These are phyloP conservation scores for Rhizopogon vulgaris DNA, from an alignment of 768 basidiomycete genomes.

Conservation along the genomic window DNA sequence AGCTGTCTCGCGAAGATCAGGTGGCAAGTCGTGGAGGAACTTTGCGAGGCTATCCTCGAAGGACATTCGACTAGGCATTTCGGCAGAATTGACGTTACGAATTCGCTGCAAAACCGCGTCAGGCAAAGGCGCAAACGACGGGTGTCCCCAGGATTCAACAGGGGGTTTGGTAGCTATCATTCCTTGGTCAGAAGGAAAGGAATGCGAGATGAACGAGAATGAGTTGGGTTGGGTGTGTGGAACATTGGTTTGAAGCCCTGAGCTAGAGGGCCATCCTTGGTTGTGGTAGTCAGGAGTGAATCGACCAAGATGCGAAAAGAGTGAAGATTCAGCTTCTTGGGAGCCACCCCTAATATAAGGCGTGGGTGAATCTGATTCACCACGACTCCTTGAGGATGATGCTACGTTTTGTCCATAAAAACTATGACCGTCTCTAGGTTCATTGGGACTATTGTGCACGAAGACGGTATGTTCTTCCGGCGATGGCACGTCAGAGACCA, in stretches of 20 bases:
- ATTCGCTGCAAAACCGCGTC: conserved; percentile 51
- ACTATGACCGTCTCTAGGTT: conserved; percentile 29
- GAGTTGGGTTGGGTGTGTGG: conserved; percentile 20
- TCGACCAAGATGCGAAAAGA: conserved; percentile 7
- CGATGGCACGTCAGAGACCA: conserved; percentile 35
- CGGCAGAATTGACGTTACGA: conserved; percentile 42
- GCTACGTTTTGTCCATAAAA: conserved; percentile 46
- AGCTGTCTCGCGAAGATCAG: conserved; percentile 55
- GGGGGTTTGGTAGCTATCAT: conserved; percentile 33
- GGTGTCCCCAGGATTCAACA: conserved; percentile 55
- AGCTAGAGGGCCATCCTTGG: conserved; percentile 9
- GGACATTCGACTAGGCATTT: conserved; percentile 51
- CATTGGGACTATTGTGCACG: conserved; percentile 13
- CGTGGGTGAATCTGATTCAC: conserved; percentile 19
- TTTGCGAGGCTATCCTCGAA: conserved; percentile 45
- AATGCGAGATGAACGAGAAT: conserved; percentile 41
- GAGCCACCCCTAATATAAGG: conserved; percentile 10
- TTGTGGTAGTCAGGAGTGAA: conserved; percentile 20
- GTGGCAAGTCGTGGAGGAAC: conserved; percentile 46
- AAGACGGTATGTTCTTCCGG: conserved; percentile 23
- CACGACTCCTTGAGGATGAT: conserved; percentile 24
- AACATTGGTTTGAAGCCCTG: conserved; percentile 17
- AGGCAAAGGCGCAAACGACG: conserved; percentile 56
- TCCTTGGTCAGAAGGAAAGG: conserved; percentile 32
- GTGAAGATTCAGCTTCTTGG: conserved; percentile 12